Evolutionary conservation across 2,329 filamentous ascomycete genomes (phyloP).

Genomic region (Beauveria rudraprayagi): DNA sequence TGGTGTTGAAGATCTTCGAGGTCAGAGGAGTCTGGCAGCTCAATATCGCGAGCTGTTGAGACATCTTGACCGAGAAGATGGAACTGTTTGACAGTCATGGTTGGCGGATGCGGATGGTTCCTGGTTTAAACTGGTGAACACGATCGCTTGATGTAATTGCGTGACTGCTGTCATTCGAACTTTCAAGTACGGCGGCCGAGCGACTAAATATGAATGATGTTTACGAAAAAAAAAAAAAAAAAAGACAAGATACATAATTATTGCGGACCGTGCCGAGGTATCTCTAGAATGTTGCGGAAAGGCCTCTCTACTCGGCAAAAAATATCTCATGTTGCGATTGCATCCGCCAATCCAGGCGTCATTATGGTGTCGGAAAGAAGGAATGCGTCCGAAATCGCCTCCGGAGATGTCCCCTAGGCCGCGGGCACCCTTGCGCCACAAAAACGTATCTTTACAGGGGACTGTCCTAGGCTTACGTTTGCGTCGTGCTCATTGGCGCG

Average conservation of each 20-base stretch:
- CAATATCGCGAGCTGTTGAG: conserved; percentile 28
- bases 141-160: not conserved
- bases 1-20: conserved; percentile 30
- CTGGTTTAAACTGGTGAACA: not conserved
- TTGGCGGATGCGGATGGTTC: not conserved
- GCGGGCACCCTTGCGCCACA: not conserved
- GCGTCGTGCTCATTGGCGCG: not conserved
- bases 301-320: not conserved
- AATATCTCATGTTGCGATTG: not conserved
- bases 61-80: conserved; percentile 34
- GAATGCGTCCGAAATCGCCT: not conserved
- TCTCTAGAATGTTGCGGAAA: not conserved
- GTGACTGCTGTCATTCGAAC: not conserved
- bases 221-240: too few species aligned
- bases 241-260: too few species aligned
- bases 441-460: not conserved
- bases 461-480: not conserved
- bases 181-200: not conserved
- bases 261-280: not conserved
- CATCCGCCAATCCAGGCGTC: not conserved
- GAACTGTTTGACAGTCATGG: conserved; percentile 32
- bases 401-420: not conserved
- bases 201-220: not conserved
- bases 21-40: conserved; percentile 26
- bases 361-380: not conserved